Conservation (phyloP, 106 monocot genomes). For the Vanilla planifolia region DNA sequence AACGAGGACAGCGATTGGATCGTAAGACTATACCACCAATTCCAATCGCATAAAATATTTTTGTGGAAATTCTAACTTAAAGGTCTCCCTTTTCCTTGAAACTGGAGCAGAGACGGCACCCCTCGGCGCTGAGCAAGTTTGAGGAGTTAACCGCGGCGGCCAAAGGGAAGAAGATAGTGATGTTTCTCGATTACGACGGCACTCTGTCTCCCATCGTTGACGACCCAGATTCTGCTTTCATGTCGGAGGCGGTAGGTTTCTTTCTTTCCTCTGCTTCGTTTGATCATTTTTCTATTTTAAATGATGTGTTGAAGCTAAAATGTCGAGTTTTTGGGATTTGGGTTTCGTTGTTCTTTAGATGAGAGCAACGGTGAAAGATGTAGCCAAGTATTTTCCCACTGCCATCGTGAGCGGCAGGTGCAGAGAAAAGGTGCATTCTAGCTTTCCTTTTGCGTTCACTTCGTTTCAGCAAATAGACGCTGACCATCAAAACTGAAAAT, state of each 20-base stretch:
- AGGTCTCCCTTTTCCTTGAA: not conserved
- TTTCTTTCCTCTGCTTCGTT: not conserved
- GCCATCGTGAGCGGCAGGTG: conserved; percentile 23
- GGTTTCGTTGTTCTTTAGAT: conserved; percentile 9
- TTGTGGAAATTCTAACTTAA: not conserved
- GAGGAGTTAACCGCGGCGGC: conserved; percentile 4
- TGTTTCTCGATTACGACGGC: conserved; percentile 27
- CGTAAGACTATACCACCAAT: not conserved
- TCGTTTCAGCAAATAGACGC: too few species aligned
- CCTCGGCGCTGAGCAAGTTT: conserved; percentile 17
- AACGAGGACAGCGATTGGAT: conserved; percentile 4
- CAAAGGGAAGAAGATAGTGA: conserved; percentile 21
- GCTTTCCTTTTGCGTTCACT: too few species aligned
- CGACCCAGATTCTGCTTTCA: conserved; percentile 16
- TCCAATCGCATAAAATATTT: too few species aligned
- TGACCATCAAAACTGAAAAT: not conserved
- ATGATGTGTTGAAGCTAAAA: not conserved
- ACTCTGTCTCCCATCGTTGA: conserved; percentile 27
- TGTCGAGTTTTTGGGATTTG: not conserved
- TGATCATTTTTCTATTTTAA: not conserved
- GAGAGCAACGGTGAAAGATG: conserved; percentile 8
- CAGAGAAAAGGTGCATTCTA: conserved; percentile 13
- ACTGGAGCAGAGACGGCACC: conserved; percentile 11
- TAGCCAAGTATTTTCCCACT: conserved; percentile 17
- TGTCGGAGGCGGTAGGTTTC: conserved; percentile 14